phyloP scores from a whole-genome alignment of 2,329 filamentous ascomycete genomes.

The Lasiodiplodia hormozganensis region DNA sequence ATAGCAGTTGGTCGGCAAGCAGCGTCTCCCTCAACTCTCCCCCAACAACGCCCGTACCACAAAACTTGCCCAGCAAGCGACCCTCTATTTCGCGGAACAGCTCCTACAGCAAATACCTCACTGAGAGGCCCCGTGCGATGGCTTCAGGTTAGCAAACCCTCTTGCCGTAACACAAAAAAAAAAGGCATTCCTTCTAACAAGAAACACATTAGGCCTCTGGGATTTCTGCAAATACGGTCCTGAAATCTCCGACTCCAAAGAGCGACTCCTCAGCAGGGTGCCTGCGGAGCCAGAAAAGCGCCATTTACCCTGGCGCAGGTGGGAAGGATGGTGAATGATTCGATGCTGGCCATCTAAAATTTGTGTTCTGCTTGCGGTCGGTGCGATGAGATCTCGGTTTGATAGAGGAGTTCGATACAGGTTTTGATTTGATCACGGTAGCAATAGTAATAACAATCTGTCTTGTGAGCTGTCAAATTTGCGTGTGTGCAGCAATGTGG shows the following conservation, averaged over 20 bases:
- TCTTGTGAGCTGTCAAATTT: background rate
- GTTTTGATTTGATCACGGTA: background rate
- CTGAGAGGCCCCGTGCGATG: background rate
- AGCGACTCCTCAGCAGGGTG: background rate
- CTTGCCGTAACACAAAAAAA: background rate
- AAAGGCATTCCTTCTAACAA: background rate
- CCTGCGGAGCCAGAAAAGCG: slow-evolving; percentile 1
- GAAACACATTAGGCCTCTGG: slow-evolving; percentile 1
- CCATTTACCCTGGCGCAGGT: slow-evolving; percentile 1
- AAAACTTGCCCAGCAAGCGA: background rate
- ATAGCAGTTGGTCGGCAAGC: background rate
- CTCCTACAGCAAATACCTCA: background rate
- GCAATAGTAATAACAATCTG: background rate
- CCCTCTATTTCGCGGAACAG: slow-evolving; percentile 1
- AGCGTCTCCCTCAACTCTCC: background rate
- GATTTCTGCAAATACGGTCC: slow-evolving; percentile 19
- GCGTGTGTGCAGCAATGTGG: background rate
- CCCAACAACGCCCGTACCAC: background rate
- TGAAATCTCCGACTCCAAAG: background rate
- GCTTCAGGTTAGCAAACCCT: background rate
- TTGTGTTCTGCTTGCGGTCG: background rate
- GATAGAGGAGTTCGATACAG: background rate
- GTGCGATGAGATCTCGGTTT: background rate
- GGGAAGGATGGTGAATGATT: background rate
- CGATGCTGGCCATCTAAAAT: background rate